phyloP scores from a whole-genome alignment of 495 filamentous ascomycete species.

The Mytilinidion resinicola region DNA sequence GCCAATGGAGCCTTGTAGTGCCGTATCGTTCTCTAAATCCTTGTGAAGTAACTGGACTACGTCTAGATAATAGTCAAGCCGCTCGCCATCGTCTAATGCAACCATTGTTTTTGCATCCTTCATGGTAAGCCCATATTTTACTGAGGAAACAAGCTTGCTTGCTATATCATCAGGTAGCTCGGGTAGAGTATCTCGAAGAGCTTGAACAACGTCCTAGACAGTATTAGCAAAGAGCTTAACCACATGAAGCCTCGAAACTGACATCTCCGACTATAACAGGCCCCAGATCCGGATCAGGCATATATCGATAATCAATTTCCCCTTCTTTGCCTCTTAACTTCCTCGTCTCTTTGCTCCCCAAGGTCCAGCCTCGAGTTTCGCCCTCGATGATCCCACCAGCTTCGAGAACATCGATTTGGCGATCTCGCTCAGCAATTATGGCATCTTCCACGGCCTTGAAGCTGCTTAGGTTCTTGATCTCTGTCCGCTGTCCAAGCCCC shows the following conservation, averaged over 20 bases:
- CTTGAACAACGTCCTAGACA: constrained; percentile 52
- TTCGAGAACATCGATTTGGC: constrained; percentile 78
- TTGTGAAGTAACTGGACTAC: constrained; percentile 44
- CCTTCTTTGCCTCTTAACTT: constrained; percentile 87
- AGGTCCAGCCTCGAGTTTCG: constrained; percentile 90
- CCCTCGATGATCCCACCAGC: constrained; percentile 70
- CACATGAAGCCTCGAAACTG: constrained; percentile 3
- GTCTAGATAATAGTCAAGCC: constrained; percentile 76
- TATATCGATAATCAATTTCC: constrained; percentile 95
- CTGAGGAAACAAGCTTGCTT: constrained; percentile 45
- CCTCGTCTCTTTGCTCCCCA: constrained; percentile 68
- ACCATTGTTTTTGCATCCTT: constrained; percentile 85
- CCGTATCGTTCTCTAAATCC: constrained; percentile 23
- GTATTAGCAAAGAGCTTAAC: not conserved
- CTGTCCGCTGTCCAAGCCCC: constrained; percentile 76
- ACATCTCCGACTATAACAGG: constrained; percentile 66
- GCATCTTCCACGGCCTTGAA: constrained; percentile 94
- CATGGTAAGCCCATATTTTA: constrained; percentile 56
- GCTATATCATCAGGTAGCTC: constrained; percentile 64
- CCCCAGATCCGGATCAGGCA: constrained; percentile 90
- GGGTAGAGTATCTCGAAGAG: constrained; percentile 56
- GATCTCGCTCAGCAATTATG: constrained; percentile 79
- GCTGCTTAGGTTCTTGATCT: constrained; percentile 96
- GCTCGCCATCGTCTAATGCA: constrained; percentile 67
- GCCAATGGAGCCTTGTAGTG: constrained; percentile 1